Evolutionary conservation across 2,329 filamentous ascomycete species (phyloP).

Genomic region (Cryphonectria radicalis): DNA sequence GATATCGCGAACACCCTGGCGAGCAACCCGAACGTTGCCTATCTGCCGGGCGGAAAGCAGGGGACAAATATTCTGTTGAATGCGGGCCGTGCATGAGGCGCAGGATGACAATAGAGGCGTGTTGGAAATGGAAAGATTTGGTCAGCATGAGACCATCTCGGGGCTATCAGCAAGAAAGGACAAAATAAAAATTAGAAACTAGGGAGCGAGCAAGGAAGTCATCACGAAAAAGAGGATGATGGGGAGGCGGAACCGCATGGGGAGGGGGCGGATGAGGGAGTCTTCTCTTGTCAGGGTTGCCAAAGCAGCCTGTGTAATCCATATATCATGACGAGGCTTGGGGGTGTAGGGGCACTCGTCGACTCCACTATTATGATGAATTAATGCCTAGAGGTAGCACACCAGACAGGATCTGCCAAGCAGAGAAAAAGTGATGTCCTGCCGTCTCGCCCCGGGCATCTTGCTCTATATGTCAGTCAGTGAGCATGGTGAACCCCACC

Average conservation of each 20-base stretch:
- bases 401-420: background rate
- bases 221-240: constrained; percentile 11
- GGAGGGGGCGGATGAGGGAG: background rate
- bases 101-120: background rate
- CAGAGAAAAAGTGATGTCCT: background rate
- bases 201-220: background rate
- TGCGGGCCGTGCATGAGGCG: constrained; percentile 48
- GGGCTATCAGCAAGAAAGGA: background rate
- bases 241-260: background rate
- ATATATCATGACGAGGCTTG: constrained; percentile 15
- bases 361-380: constrained; percentile 30
- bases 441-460: background rate
- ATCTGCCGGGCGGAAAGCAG: constrained; percentile 80
- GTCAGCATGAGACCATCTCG: background rate
- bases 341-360: constrained; percentile 6
- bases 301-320: constrained; percentile 23
- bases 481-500: too few species aligned
- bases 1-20: constrained; percentile 93
- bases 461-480: too few species aligned
- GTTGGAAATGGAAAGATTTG: background rate
- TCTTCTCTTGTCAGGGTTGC: constrained; percentile 6
- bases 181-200: background rate
- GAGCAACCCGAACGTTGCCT: constrained; percentile 92
- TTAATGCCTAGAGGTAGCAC: constrained; percentile 19
- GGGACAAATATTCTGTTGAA: constrained; percentile 60